A percentile compares a stretch with the other conserved stretches of the same genome.
These are phyloP conservation scores for Cladorrhinum sp. DNA, from an alignment of 2,329 filamentous ascomycete genomes.

Conservation along the genomic window DNA sequence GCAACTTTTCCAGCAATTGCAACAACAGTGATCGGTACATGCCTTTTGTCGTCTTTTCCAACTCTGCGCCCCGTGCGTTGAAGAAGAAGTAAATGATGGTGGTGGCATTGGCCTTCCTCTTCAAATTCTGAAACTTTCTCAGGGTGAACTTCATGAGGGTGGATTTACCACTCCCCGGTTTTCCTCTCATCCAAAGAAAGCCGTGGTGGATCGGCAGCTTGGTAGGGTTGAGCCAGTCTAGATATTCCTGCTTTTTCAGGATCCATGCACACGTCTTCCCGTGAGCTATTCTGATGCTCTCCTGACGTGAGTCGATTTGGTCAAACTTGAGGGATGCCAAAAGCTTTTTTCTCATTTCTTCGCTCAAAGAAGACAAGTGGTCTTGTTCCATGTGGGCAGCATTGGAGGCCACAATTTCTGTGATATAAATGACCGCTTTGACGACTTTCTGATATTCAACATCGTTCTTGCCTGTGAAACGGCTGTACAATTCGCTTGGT, in stretches of 20 bases:
- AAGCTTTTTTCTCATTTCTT: constrained; percentile 11
- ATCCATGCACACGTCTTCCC: constrained; percentile 26
- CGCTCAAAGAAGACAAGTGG: too few species aligned
- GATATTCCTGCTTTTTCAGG: constrained; percentile 20
- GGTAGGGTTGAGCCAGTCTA: constrained; percentile 13
- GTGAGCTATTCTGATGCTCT: constrained; percentile 34
- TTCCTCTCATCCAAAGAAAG: constrained; percentile 45
- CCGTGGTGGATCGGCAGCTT: constrained; percentile 26
- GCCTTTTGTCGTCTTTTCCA: constrained; percentile 43
- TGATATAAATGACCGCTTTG: constrained; percentile 13
- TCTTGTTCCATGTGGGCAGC: neutral
- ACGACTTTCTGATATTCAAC: constrained; percentile 34
- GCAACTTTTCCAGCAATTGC: constrained; percentile 39
- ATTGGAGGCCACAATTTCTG: neutral
- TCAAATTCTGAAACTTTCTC: constrained; percentile 5
- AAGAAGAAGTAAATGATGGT: constrained; percentile 43
- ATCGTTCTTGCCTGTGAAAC: constrained; percentile 31
- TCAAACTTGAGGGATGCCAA: constrained; percentile 36
- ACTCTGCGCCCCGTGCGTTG: constrained; percentile 40
- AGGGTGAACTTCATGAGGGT: constrained; percentile 42
- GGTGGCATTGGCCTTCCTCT: constrained; percentile 13
- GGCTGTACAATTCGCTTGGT: constrained; percentile 13
- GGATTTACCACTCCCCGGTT: constrained; percentile 42
- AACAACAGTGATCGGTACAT: constrained; percentile 47
- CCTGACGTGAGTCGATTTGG: constrained; percentile 38